Evolutionary conservation across 1,284 basidiomycete species (phyloP), one percentile per base, ranked within the genome.

Genomic region (Blastosporella zonata): DNA sequence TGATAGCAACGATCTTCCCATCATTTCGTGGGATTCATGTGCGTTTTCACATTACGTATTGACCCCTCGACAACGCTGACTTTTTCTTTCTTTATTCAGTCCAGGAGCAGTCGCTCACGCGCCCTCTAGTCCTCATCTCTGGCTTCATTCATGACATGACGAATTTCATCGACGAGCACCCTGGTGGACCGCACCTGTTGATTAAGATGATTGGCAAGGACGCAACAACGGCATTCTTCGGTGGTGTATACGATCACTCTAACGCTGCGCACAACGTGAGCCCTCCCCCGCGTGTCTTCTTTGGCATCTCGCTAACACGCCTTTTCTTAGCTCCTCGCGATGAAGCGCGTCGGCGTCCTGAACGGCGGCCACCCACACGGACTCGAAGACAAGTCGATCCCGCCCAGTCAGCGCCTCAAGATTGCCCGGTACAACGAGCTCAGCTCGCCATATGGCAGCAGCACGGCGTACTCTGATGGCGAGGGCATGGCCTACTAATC

Each of bases 61-160:
- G n/a, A 34, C 27, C 40, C 39, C 1, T 10, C 12, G 21, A 28
- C 6, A 6, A 17, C 3, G 20, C 20, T 43, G 13, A 46, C 47
- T 29, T 17, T 21, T 44, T 48, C 53, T 25, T 44, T 17, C 17
- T 27, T 36, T 31, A 13, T 49, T 7, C 53, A 88, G 84, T 85
- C 79, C 81, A 86, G 64, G 77, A 86, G 52, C 90, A 93, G 65
- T 70, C 87, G 27, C 72, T 81, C 65, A 84, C 81, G 54, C 82
- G 92, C 6, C 82, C 89, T 15, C 72, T 95, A 39, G 79, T 95
- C 47, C 82, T 92, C 54, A 74, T 96, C 55, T 84, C 87, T 39
- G 93, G 93, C 13, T 94, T 93, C 75, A 94, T 97, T 54, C 92
- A 96, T 65, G 93, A 96, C 56, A 85, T 92, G 44, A 76, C 84